Percentiles rank a stretch among this genome's conserved stretches.
Evolutionary conservation across 2,329 filamentous ascomycete species (phyloP).

Genomic region (Epichloe festucae): DNA sequence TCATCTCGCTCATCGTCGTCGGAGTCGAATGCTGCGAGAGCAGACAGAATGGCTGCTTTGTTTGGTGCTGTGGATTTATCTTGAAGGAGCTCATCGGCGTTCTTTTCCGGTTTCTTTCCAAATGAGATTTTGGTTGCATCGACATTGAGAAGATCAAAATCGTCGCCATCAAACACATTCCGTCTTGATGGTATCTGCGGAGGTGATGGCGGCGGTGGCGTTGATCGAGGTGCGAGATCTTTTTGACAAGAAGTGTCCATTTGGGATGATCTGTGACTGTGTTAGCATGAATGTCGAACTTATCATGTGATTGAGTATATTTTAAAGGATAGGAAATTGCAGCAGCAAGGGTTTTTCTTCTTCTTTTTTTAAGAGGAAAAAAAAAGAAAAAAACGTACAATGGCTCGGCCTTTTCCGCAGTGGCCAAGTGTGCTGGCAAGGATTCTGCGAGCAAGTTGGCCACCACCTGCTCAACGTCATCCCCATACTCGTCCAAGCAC

Average conservation of each 20-base stretch:
- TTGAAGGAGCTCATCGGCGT: slow-evolving; percentile 58
- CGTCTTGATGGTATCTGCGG: slow-evolving; percentile 40
- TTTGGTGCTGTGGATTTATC: slow-evolving; percentile 52
- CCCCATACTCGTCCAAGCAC: slow-evolving; percentile 65
- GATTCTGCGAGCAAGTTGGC: slow-evolving; percentile 70
- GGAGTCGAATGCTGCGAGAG: slow-evolving; percentile 76
- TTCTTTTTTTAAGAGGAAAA: no score
- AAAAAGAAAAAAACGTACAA: slow-evolving; percentile 29
- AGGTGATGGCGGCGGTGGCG: slow-evolving; percentile 29
- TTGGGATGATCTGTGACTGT: slow-evolving; percentile 15
- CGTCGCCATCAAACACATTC: slow-evolving; percentile 72
- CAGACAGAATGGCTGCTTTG: slow-evolving; percentile 79
- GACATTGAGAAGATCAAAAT: slow-evolving; percentile 58
- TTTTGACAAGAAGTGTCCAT: slow-evolving; percentile 11
- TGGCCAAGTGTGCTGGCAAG: slow-evolving; percentile 54
- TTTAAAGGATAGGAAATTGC: background rate
- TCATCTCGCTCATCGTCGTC: slow-evolving; percentile 96
- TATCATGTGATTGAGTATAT: background rate
- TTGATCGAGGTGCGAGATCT: slow-evolving; percentile 44
- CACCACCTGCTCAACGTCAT: slow-evolving; percentile 68
- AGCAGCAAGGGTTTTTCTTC: background rate
- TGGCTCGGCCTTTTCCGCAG: slow-evolving; percentile 50
- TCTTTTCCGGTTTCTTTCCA: slow-evolving; percentile 54
- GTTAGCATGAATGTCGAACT: slow-evolving; percentile 9
- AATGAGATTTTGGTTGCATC: slow-evolving; percentile 60